Base-by-base conservation (phyloP, 2,329 filamentous ascomycete species). In the Fusarium mexicanum region DNA sequence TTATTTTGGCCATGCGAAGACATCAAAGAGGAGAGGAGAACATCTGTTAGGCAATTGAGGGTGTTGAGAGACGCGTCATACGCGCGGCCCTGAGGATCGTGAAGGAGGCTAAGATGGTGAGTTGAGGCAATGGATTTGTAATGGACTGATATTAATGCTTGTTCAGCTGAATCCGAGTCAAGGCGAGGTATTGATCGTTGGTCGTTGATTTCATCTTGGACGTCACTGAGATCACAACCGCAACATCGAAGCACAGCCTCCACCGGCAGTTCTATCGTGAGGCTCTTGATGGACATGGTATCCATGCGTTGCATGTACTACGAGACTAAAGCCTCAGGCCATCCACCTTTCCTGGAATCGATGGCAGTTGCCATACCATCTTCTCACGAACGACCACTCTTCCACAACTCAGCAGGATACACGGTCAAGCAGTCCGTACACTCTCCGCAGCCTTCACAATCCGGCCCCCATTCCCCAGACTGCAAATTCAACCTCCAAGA, bases 341-440 rank as follows among this genome's bases (percentile, higher is more conserved):
- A 54, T 18, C 51, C 8, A 13, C 8, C 7, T 8, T 43, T 37
- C 2, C 11, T 18, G 2, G 1, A 20, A 33, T 35, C 14, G 18
- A 22, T 26, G 13, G 6, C 26, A 6, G 13, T 24, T 12, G 11
- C 6, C 22, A 35, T 33, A 3, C 16, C 9, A 24, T 24, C 22
- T 37, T 9, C 26, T 46, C 40, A 46, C 11, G n/a, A 17, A 35
- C 24, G 20, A 35, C 17, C 24, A 35, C 54, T 60, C n/a, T 68
- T 68, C 71, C 66, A 73, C 6, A 66, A 22, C 29, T 74, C 59
- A 12, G 59, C 22, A 18, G 72, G 69, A 50, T 77, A 77, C 12
- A 76, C 20, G 18, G 43, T 37, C 55, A 74, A 53, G 40, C 72
- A 76, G 20, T 51, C 26, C 2, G 26, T 24, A 12, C 75, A 77